Conservation (phyloP, 2,329 filamentous ascomycete genomes). For the Ambrosiella cleistominuta region DNA sequence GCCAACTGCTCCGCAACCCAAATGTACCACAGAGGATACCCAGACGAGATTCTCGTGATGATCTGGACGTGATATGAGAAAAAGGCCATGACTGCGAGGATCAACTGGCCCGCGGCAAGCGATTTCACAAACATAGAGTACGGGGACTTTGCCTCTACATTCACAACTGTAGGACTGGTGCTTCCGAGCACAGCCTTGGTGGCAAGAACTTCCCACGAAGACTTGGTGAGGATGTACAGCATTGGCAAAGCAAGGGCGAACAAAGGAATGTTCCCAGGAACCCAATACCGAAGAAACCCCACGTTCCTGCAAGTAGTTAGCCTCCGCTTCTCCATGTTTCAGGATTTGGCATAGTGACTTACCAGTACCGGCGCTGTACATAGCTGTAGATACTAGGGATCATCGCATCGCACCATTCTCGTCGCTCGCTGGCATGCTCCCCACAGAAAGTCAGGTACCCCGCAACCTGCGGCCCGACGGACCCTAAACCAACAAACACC, state of each 20-base stretch:
- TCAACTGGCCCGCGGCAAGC: constrained; percentile 53
- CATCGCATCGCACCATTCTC: constrained; percentile 58
- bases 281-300: constrained; percentile 86
- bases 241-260: constrained; percentile 73
- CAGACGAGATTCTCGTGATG: constrained; percentile 73
- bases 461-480: constrained; percentile 51
- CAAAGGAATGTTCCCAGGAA: constrained; percentile 62
- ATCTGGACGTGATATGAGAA: constrained; percentile 88
- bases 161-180: not conserved
- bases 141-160: constrained; percentile 8
- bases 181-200: not conserved
- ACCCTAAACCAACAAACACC: constrained; percentile 46
- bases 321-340: not conserved
- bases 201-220: not conserved
- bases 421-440: constrained; percentile 15
- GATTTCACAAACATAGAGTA: constrained; percentile 25
- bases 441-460: constrained; percentile 59
- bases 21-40: constrained; percentile 79
- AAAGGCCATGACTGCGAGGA: constrained; percentile 54
- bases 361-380: constrained; percentile 87
- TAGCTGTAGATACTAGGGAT: constrained; percentile 80
- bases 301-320: constrained; percentile 46
- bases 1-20: constrained; percentile 42
- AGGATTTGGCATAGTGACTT: constrained; percentile 20
- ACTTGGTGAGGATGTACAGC: constrained; percentile 39